phyloP scores from a whole-genome alignment of 2,329 filamentous ascomycete genomes.

The Fusarium miscanthi region DNA sequence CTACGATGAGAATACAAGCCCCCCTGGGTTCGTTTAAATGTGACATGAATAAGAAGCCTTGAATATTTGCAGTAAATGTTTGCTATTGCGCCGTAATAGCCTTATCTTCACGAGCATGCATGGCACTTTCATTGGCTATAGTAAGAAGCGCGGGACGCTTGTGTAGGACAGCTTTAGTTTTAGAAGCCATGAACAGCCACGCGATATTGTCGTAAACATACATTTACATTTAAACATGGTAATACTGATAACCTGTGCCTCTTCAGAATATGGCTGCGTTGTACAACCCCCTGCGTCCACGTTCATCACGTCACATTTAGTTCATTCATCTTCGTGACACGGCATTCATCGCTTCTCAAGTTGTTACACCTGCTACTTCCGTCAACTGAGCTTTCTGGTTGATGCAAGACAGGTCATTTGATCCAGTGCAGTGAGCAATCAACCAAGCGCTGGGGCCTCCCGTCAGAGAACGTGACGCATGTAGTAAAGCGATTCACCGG shows the following conservation, averaged over 20 bases:
- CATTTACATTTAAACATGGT: fast-evolving
- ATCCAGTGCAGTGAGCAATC: too few relatives aligned
- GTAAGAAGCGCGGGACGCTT: background rate
- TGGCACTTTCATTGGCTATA: background rate
- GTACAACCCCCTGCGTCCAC: fast-evolving
- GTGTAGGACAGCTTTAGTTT: background rate
- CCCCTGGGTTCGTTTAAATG: fast-evolving
- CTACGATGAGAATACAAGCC: too few relatives aligned
- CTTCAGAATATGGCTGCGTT: too few relatives aligned
- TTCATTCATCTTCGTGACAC: background rate
- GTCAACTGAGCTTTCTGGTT: fast-evolving
- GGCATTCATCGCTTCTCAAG: fast-evolving
- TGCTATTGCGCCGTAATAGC: fast-evolving
- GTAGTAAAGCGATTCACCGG: background rate
- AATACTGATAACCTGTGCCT: background rate
- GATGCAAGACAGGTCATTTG: too few relatives aligned
- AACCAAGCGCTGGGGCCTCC: fast-evolving
- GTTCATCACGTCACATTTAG: background rate
- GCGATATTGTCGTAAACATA: fast-evolving
- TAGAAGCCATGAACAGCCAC: fast-evolving
- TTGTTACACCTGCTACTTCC: fast-evolving
- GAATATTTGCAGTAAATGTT: background rate
- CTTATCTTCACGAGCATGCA: too few relatives aligned
- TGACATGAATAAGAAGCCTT: fast-evolving
- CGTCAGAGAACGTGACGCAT: background rate